Evolutionary conservation across 495 filamentous ascomycete species (phyloP).

Genomic region (Letharia columbiana): DNA sequence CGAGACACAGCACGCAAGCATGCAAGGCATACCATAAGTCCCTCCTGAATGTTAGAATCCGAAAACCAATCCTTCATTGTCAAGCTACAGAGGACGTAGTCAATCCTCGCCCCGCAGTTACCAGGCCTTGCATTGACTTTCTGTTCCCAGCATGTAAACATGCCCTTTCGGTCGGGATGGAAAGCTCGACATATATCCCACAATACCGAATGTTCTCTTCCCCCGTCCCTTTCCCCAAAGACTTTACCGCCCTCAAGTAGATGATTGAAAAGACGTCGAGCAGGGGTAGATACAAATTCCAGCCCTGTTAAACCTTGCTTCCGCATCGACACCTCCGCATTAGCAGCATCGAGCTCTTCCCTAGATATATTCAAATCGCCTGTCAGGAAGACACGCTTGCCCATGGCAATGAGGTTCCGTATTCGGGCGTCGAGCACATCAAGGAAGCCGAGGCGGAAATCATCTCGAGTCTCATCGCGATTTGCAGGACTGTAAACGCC

Average conservation of each 20-base stretch:
- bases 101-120: conserved; percentile 85
- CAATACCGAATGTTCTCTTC: conserved; percentile 64
- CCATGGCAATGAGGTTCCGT: conserved; percentile 70
- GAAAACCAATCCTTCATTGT: conserved; percentile 77
- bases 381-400: conserved; percentile 74
- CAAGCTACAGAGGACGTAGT: conserved; percentile 80
- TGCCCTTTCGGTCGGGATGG: conserved; percentile 68
- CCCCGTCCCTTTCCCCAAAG: conserved; percentile 58
- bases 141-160: conserved; percentile 96
- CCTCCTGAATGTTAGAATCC: conserved; percentile 91
- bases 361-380: conserved; percentile 88
- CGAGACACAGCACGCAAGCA: conserved; percentile 7
- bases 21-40: conserved; percentile 53
- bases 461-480: conserved; percentile 73
- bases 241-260: conserved; percentile 66
- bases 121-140: conserved; percentile 80
- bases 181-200: conserved; percentile 82
- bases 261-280: conserved; percentile 80
- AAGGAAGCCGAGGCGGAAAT: conserved; percentile 74
- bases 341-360: conserved; percentile 63
- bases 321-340: conserved; percentile 56
- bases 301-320: conserved; percentile 58
- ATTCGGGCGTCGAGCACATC: conserved; percentile 71
- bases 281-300: conserved; percentile 62
- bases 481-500: conserved; percentile 86